Percentiles rank a stretch among this genome's conserved stretches.
These are phyloP conservation scores for Suillus decipiens DNA, from an alignment of 768 basidiomycete genomes.

Conservation along the genomic window DNA sequence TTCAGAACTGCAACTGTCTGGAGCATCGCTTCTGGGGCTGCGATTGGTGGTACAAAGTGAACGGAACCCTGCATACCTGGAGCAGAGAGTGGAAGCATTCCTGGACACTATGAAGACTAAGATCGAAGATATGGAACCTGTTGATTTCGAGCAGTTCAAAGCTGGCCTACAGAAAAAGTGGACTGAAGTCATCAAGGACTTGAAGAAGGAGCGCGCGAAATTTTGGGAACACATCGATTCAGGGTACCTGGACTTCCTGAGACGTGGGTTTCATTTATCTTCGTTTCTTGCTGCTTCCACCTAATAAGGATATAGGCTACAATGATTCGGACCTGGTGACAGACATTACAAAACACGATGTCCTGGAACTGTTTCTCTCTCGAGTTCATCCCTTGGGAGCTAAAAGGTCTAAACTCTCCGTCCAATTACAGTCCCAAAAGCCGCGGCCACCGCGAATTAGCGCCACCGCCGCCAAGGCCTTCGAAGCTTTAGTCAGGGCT, in stretches of 20 bases:
- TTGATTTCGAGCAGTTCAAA: constrained; percentile 80
- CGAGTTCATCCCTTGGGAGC: constrained; percentile 70
- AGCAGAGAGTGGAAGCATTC: constrained; percentile 88
- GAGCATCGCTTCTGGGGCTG: constrained; percentile 73
- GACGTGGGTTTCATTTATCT: constrained; percentile 55
- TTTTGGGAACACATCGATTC: constrained; percentile 73
- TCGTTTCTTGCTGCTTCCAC: not conserved
- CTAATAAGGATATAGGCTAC: constrained; percentile 47
- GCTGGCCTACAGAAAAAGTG: constrained; percentile 75
- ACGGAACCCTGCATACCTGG: constrained; percentile 74
- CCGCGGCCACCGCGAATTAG: constrained; percentile 63
- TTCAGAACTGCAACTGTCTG: constrained; percentile 53
- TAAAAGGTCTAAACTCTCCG: constrained; percentile 78
- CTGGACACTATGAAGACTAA: constrained; percentile 68
- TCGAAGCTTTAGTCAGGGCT: constrained; percentile 53
- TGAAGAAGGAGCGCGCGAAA: constrained; percentile 73
- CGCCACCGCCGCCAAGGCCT: constrained; percentile 59
- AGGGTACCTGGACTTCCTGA: constrained; percentile 84
- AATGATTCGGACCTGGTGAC: constrained; percentile 70
- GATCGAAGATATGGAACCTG: constrained; percentile 67
- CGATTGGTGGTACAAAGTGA: constrained; percentile 91
- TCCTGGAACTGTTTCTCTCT: constrained; percentile 67
- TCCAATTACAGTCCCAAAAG: constrained; percentile 78
- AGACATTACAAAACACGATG: constrained; percentile 70
- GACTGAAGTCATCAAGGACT: constrained; percentile 86